Evolutionary conservation across 2,329 filamentous ascomycete genomes (phyloP), one percentile per base, ranked within the genome.

Genomic region (Colletotrichum sp.): DNA sequence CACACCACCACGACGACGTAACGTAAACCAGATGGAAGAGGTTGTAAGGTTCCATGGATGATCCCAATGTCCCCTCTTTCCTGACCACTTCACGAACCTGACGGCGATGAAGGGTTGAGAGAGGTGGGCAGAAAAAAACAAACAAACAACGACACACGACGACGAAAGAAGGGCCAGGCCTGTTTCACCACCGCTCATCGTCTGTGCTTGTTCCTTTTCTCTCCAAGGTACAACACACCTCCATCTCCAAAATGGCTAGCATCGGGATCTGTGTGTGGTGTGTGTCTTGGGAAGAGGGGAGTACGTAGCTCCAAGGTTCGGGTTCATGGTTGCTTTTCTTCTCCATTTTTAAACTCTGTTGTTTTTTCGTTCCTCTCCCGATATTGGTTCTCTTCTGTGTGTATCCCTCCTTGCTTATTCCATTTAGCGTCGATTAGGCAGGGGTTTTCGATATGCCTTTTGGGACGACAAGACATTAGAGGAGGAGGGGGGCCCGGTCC

Each of bases 401-500:
- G 30, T 21, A 15, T 28, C 24, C 61, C 52, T 61, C 24, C 36
- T 67, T 57, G 72, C 68, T 72, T 61, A 9, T 75, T 52, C 28
- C 15, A 48, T 28, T 30, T 75, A 72, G 69, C 63, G 63, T 67
- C 69, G 63, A 67, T 72, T 72, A 64, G 32, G 69, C 55, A 43
- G 38, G 43, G 55, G 38, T 43, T 75, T 67, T 28, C n/a, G 30
- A 36, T 26, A 24, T 52, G 15, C 24, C 67, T 61, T 30, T 38
- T 72, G 65, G 64, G 28, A 43, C 38, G 38, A 43, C 38, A 43
- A 43, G 38, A 43, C 38, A 43, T 43, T 43, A 69, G 58, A 21
- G n/a, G 15, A 12, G 12, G 28, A 5, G n/a, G 55, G n/a, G 38
- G 38, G 71, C 15, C 38, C 38, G 18, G 60, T 67, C 43, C 30